Percentiles rank a stretch among this genome's conserved stretches.
These are phyloP conservation scores for Triangularia setosa DNA, from an alignment of 2,329 filamentous ascomycete species.

Conservation along the genomic window DNA sequence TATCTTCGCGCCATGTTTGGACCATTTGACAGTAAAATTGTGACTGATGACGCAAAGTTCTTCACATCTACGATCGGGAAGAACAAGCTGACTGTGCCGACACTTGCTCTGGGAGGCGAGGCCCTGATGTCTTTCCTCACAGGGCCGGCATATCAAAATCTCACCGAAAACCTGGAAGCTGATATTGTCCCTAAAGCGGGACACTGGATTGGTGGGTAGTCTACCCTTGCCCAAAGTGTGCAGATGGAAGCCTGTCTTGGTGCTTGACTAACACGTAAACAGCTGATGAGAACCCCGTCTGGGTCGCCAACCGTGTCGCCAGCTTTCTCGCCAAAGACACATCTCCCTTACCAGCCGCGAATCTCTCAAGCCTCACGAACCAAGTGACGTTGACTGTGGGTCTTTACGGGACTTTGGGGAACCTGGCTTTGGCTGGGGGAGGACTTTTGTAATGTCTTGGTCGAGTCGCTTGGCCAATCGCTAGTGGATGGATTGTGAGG, in stretches of 20 bases:
- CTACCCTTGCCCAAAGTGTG: not conserved
- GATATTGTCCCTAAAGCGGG: conserved; percentile 36
- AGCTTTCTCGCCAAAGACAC: conserved; percentile 23
- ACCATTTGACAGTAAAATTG: conserved; percentile 32
- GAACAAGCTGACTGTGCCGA: conserved; percentile 28
- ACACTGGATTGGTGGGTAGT: conserved; percentile 37
- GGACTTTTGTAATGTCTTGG: not conserved
- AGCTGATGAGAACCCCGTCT: conserved; percentile 28
- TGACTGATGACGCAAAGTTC: conserved; percentile 34
- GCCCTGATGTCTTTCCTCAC: conserved; percentile 29
- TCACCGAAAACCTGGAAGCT: conserved; percentile 27
- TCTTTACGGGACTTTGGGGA: conserved; percentile 24
- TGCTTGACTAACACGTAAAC: not conserved
- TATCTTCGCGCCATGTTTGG: conserved; percentile 40
- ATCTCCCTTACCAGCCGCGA: conserved; percentile 17
- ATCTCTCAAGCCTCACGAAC: conserved; percentile 23
- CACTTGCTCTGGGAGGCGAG: conserved; percentile 35
- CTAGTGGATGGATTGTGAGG: not conserved
- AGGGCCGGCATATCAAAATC: conserved; percentile 19
- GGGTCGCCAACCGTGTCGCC: conserved; percentile 25
- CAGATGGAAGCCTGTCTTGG: not conserved
- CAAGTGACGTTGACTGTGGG: conserved; percentile 25
- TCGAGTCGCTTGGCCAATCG: not conserved
- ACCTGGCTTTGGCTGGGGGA: conserved; percentile 4
- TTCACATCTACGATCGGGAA: conserved; percentile 32